These are phyloP conservation scores for Hymenoscyphus linearis DNA, from an alignment of 2,329 filamentous ascomycete species.

Conservation along the genomic window DNA sequence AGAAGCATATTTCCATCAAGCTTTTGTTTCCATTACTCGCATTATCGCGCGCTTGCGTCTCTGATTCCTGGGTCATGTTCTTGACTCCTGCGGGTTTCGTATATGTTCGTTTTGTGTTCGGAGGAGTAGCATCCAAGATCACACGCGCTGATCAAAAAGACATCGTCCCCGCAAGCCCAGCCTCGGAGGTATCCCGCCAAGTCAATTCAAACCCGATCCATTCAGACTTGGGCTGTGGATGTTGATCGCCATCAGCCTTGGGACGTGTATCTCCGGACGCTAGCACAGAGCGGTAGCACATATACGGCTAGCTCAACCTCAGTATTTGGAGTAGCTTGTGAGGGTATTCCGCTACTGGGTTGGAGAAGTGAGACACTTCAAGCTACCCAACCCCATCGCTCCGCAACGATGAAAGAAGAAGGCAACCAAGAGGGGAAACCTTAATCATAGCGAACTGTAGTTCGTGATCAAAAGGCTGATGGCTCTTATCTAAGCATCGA, in stretches of 20 bases:
- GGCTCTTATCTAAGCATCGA: neutral
- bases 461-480: neutral
- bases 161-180: neutral
- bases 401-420: neutral
- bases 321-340: neutral
- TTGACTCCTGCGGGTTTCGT: neutral
- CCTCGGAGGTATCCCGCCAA: neutral
- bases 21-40: neutral
- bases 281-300: neutral
- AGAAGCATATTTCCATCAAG: constrained; percentile 1
- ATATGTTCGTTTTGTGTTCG: neutral
- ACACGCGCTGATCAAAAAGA: neutral
- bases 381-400: neutral
- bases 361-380: neutral
- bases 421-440: neutral
- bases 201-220: neutral
- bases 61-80: neutral
- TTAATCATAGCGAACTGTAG: neutral
- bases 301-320: no score
- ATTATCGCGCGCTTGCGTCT: neutral
- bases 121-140: neutral
- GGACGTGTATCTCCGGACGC: neutral
- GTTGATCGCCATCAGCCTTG: neutral
- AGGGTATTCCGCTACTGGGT: neutral
- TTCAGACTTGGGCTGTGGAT: neutral